Percentiles rank a stretch among this genome's conserved stretches.
These are phyloP conservation scores for Ophiognomonia clavigignenti-juglandacearum DNA, from an alignment of 2,329 filamentous ascomycete species.

Conservation along the genomic window DNA sequence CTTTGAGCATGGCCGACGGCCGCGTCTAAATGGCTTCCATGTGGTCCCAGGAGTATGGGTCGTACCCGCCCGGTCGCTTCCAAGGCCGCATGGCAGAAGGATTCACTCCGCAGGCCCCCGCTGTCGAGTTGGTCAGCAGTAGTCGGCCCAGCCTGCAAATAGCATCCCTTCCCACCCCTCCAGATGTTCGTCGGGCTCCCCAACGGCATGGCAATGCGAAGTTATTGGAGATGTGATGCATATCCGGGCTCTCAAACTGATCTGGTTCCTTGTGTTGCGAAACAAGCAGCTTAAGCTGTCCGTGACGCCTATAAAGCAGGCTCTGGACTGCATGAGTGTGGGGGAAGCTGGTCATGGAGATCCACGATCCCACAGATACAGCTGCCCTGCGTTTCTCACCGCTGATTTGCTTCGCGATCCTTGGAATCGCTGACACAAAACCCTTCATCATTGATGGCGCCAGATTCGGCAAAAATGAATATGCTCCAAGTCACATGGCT, in stretches of 20 bases:
- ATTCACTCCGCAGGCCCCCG: background rate
- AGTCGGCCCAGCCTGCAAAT: background rate
- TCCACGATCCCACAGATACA: no score
- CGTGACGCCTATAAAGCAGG: no score
- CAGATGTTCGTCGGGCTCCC: no score
- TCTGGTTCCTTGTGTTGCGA: no score
- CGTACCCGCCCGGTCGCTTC: constrained; percentile 15
- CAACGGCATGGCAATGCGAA: no score
- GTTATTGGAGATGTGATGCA: no score
- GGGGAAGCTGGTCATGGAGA: background rate
- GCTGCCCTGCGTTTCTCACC: constrained; percentile 8
- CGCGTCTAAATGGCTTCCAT: constrained; percentile 4
- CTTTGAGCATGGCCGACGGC: background rate
- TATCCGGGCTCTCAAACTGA: no score
- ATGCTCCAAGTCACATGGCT: background rate
- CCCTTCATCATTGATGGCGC: constrained; percentile 2
- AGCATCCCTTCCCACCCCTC: background rate
- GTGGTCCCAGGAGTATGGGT: constrained; percentile 11
- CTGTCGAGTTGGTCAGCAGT: no score
- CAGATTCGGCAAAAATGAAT: constrained; percentile 12
- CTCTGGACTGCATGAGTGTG: no score
- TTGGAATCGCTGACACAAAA: no score
- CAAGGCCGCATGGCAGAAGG: constrained; percentile 11
- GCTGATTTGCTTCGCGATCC: no score
- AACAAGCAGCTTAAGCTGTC: no score